phyloP scores from a whole-genome alignment of 805 yeast species.

The Saccharomycopsis sp. region DNA sequence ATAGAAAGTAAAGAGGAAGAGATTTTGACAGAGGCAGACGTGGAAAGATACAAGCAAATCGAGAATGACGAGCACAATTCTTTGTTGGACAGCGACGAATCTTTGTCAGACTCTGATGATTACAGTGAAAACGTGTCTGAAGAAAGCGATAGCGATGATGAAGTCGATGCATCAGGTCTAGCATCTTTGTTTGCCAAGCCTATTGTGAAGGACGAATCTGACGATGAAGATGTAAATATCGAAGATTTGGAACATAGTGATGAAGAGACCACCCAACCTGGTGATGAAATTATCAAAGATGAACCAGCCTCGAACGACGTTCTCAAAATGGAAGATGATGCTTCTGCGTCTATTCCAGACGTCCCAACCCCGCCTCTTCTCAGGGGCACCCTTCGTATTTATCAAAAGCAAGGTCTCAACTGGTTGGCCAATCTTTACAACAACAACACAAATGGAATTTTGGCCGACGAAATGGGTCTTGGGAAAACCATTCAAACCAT shows the following conservation, averaged over 20 bases:
- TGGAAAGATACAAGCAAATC: constrained; percentile 18
- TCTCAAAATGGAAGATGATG: constrained; percentile 20
- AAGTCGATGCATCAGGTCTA: constrained; percentile 25
- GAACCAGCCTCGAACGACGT: constrained; percentile 4
- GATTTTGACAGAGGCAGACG: constrained; percentile 19
- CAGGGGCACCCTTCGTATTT: constrained; percentile 76
- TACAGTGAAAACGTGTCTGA: constrained; percentile 23
- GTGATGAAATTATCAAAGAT: constrained; percentile 10
- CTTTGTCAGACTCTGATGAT: constrained; percentile 22
- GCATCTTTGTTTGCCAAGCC: constrained; percentile 32
- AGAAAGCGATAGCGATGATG: constrained; percentile 20
- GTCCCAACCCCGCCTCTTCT: constrained; percentile 58
- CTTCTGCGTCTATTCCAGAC: constrained; percentile 42
- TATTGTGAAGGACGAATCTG: constrained; percentile 26
- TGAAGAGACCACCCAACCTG: constrained; percentile 16
- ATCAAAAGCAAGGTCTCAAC: constrained; percentile 92
- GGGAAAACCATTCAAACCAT: constrained; percentile 97
- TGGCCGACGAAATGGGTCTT: constrained; percentile 98
- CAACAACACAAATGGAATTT: constrained; percentile 87
- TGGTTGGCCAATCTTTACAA: constrained; percentile 94
- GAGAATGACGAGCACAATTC: constrained; percentile 19
- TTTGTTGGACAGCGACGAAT: constrained; percentile 23
- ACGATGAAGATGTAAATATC: constrained; percentile 30
- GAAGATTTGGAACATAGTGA: constrained; percentile 20
- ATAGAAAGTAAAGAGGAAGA: background rate